phyloP scores from a whole-genome alignment of 345 rosid species.

The Salix viminalis region DNA sequence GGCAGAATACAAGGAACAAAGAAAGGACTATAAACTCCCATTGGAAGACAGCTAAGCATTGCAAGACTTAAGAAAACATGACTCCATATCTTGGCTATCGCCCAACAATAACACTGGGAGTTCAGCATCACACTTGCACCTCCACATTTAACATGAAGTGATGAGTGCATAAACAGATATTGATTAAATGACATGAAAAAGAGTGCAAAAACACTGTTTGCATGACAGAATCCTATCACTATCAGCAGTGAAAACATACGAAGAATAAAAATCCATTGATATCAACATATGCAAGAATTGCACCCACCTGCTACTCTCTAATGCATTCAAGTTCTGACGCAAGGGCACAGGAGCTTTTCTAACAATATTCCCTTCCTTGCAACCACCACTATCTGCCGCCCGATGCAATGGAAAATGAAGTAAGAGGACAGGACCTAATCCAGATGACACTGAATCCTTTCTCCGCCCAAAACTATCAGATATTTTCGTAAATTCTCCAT shows the following conservation, averaged over 20 bases:
- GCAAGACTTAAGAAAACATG: background rate
- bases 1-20: conserved; percentile 4
- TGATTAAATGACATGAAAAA: too few species aligned
- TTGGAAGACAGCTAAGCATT: background rate
- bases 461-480: conserved; percentile 32
- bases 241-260: background rate
- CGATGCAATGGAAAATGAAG: conserved; percentile 54
- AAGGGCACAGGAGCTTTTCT: conserved; percentile 12
- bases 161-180: too few species aligned
- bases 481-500: conserved; percentile 5
- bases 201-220: too few species aligned
- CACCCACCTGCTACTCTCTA: conserved; percentile 16
- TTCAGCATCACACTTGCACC: too few species aligned
- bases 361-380: conserved; percentile 5
- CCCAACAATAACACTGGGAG: too few species aligned
- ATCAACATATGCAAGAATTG: background rate
- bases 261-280: background rate
- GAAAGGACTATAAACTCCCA: background rate
- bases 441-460: conserved; percentile 33
- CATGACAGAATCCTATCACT: too few species aligned
- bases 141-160: too few species aligned
- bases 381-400: conserved; percentile 7
- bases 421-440: conserved; percentile 55
- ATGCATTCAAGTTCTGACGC: conserved; percentile 5
- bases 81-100: too few species aligned